Percentiles rank a stretch among this genome's conserved stretches.
Conservation (phyloP, 1,139 yeast species). For the Arxiozyma telluris region DNA sequence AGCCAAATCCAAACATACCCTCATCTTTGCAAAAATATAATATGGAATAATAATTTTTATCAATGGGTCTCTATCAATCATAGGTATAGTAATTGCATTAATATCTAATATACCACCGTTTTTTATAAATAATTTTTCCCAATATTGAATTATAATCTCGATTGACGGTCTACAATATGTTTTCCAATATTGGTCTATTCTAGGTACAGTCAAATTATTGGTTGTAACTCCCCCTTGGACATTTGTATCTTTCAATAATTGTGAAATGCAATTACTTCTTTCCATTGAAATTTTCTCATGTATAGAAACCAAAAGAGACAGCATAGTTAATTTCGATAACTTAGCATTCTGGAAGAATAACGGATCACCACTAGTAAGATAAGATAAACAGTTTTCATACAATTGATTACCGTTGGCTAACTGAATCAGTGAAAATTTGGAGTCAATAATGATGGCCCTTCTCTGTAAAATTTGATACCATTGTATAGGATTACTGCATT, state of each 20-base stretch:
- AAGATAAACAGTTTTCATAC: slow-evolving; percentile 42
- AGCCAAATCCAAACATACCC: slow-evolving; percentile 50
- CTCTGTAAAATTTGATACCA: slow-evolving; percentile 45
- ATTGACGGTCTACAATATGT: slow-evolving; percentile 49
- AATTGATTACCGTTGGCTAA: slow-evolving; percentile 49
- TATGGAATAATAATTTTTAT: slow-evolving; percentile 58
- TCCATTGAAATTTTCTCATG: slow-evolving; percentile 61
- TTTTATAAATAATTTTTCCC: slow-evolving; percentile 55
- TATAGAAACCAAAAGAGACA: slow-evolving; percentile 60
- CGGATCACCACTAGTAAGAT: slow-evolving; percentile 39
- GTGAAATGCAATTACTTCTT: slow-evolving; percentile 28
- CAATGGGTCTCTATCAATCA: slow-evolving; percentile 44
- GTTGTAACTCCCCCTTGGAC: slow-evolving; percentile 23
- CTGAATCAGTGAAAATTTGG: slow-evolving; percentile 44
- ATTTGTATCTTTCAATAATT: not conserved
- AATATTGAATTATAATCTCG: slow-evolving; percentile 46
- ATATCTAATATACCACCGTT: slow-evolving; percentile 55
- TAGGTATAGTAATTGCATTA: slow-evolving; percentile 36
- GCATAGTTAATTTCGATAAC: slow-evolving; percentile 48
- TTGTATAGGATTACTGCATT: slow-evolving; percentile 43
- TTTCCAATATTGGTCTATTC: slow-evolving; percentile 46
- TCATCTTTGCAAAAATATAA: slow-evolving; percentile 52
- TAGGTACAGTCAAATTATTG: slow-evolving; percentile 31
- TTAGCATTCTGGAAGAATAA: slow-evolving; percentile 32
- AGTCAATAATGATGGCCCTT: slow-evolving; percentile 35